Base-by-base conservation (phyloP, 2,329 filamentous ascomycete genomes). In the Verticillium isaacii region DNA sequence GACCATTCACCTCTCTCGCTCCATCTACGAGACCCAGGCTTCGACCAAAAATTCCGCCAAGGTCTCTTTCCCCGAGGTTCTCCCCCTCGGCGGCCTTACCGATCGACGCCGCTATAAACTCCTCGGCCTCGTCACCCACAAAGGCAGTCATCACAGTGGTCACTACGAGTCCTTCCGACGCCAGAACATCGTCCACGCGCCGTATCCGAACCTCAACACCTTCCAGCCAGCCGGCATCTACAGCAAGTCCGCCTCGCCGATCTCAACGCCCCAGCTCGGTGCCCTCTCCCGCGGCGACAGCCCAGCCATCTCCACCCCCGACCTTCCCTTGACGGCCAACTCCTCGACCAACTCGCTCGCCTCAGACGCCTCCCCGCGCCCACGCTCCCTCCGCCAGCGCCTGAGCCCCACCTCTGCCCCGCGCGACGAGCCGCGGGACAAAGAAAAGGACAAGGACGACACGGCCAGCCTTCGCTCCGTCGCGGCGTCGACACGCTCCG, bases 131-230 rank as follows among this genome's bases (percentile, higher is more conserved):
- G 92, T 99, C 39, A 96, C 92, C 25, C 95, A 99, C 73, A 96
- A 96, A 70, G 95, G 95, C 41, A 96, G 91, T 65, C 95, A 99
- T 73, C 89, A 97, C 71, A 97, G 93, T 69, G 95, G 95, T 1
- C 95, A 99, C 72, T 99, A 99, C 77, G 95, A 99, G 74, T 94
- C 93, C 1, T 98, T 98, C 74, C 85, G 95, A 37, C 86, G 95
- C 41, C 95, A 98, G 74, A 89, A 91, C 62, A 77, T 92, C 9
- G 61, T 62, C 9, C 86, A 89, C 58, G 79, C 89, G 3, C 93
- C 93, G 0, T 98, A 88, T 72, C 90, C 92, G 1, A 97, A 94
- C 8, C 87, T 90, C 0, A 89, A 91, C 67, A 88, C 87, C 0
- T 94, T 96, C 74, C 89, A 90, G 63, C 83, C 84, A 6, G 90